phyloP scores from a whole-genome alignment of 2,329 filamentous ascomycete species.

The Westerdykella aurantiaca region DNA sequence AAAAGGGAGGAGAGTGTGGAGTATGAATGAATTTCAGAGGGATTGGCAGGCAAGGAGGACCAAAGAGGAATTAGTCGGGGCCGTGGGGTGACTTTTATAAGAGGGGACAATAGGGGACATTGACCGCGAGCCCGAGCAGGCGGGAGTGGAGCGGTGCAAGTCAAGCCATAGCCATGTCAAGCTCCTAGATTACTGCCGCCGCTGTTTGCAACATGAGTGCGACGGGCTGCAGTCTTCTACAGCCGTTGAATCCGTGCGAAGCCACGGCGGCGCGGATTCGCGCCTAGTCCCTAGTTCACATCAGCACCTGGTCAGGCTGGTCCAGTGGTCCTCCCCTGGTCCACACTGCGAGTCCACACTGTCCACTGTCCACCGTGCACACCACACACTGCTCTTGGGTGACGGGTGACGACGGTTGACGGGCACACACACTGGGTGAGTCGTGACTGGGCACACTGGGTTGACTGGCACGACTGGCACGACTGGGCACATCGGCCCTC shows the following conservation, averaged over 20 bases:
- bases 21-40: constrained; percentile 7
- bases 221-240: constrained; percentile 28
- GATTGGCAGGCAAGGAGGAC: constrained; percentile 25
- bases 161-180: constrained; percentile 14
- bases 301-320: no score
- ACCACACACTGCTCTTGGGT: no score
- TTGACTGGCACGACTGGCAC: constrained; percentile 2
- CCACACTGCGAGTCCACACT: no score
- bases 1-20: constrained; percentile 3
- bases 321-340: no score
- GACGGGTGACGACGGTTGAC: no score
- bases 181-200: constrained; percentile 39
- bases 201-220: constrained; percentile 39
- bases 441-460: no score
- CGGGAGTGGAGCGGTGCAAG: constrained; percentile 20
- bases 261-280: constrained; percentile 26
- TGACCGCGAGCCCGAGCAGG: constrained; percentile 28
- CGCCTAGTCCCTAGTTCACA: constrained; percentile 10
- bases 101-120: constrained; percentile 30
- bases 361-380: no score
- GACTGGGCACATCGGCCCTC: constrained; percentile 14
- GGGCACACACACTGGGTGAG: no score
- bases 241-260: constrained; percentile 37
- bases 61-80: constrained; percentile 25
- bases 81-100: constrained; percentile 36